phyloP scores from a whole-genome alignment of 2,329 filamentous ascomycete genomes.

The Aspergillus calidoustus region DNA sequence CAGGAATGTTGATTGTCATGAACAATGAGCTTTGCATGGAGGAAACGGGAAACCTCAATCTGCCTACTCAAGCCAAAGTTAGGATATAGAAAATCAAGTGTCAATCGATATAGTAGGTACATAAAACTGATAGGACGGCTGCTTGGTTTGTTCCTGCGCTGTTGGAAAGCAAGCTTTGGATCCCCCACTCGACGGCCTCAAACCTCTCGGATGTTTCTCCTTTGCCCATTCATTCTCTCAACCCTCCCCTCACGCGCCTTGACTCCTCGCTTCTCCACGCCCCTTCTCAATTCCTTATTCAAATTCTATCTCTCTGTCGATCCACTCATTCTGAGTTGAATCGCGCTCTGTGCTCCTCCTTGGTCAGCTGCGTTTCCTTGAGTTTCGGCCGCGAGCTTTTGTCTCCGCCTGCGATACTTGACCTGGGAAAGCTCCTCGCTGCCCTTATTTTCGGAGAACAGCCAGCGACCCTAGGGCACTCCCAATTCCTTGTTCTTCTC shows the following conservation, averaged over 20 bases:
- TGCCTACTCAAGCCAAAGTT: not conserved
- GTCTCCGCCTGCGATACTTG: conserved; percentile 21
- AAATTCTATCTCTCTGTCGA: not conserved
- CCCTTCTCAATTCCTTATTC: not conserved
- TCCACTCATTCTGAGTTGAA: too few relatives aligned
- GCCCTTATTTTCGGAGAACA: not conserved
- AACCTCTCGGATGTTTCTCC: conserved; percentile 6
- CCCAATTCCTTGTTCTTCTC: conserved; percentile 1
- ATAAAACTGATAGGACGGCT: not conserved
- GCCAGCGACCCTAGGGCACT: not conserved
- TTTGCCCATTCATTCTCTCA: conserved; percentile 11
- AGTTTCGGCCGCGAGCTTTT: conserved; percentile 19
- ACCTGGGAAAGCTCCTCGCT: conserved; percentile 12
- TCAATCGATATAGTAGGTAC: not conserved
- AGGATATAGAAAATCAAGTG: not conserved
- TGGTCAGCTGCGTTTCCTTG: conserved; percentile 3
- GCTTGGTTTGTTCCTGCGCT: not conserved
- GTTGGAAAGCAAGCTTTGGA: not conserved
- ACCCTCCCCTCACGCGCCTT: conserved; percentile 11
- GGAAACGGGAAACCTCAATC: not conserved
- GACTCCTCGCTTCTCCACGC: not conserved
- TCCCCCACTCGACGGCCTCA: conserved; percentile 13
- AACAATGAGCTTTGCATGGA: not conserved
- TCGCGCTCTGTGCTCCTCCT: conserved; percentile 3
- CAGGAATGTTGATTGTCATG: not conserved